Percentiles rank a stretch among this genome's conserved stretches.
phyloP scores from a whole-genome alignment of 2,329 filamentous ascomycete species.

The Trichoderma semiorbis region DNA sequence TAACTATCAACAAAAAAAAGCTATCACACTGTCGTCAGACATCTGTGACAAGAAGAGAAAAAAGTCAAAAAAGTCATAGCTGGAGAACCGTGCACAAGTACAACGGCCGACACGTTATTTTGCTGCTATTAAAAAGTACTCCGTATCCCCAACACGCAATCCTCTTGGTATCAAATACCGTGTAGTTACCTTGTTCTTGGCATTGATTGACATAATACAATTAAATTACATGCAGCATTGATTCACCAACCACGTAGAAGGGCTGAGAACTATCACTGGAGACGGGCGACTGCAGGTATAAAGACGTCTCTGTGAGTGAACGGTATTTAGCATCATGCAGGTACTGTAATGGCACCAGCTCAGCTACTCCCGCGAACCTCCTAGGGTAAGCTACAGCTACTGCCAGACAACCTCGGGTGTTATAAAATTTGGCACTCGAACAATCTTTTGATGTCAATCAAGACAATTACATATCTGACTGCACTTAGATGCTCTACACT shows the following conservation, averaged over 20 bases:
- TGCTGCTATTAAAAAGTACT: background rate
- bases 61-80: background rate
- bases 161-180: background rate
- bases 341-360: background rate
- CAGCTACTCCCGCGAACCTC: background rate
- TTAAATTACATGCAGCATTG: background rate
- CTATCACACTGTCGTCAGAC: constrained; percentile 7
- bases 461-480: background rate
- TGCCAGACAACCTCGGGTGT: background rate
- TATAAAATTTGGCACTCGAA: background rate
- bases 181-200: background rate
- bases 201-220: background rate
- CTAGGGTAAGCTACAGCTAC: background rate
- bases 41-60: background rate
- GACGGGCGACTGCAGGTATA: background rate
- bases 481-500: background rate
- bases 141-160: background rate
- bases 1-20: background rate
- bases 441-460: background rate
- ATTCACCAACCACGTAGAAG: background rate
- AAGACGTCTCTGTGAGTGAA: background rate
- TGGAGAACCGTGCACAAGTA: background rate
- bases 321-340: background rate
- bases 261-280: background rate
- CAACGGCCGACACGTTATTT: background rate